Base-by-base conservation (phyloP, 164 flowering plant species). In the Buxus sempervirens region DNA sequence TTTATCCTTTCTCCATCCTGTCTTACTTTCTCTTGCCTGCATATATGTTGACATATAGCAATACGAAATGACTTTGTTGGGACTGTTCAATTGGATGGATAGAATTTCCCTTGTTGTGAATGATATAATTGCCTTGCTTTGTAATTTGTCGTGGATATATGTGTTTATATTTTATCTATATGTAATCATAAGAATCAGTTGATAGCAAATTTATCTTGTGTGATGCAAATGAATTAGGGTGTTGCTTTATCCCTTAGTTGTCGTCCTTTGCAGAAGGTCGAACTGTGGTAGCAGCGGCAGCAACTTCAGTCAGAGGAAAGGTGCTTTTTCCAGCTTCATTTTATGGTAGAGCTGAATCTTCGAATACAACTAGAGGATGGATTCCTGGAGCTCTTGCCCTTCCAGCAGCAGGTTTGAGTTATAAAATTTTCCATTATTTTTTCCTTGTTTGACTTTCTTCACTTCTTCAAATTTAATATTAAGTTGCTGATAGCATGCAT, bases 351-450 rank as follows among this genome's bases (percentile, higher is more conserved):
- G 69, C 76, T 15, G 77, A 74, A 60, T 83, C 88, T 15, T 76
- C 63, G 64, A 85, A 74, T 82, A 80, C 83, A 13, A 73, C 84
- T 26, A 73, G 80, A 28, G 79, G 76, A 62, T 96, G 97, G 97
- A 54, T 88, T 70, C 78, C 96, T 61, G 86, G 89, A 65, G 82
- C 78, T 21, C 80, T 92, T 66, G 90, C 87, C 25, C 80, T 92
- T 70, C 94, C 99, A 60, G 90, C 87, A 0, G 97, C 96, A 89
- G 98, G 99, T 95, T 76, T 66, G 65, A 45, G 58, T 27, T 60
- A 58, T 13, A 32, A 32, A 45, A 36, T 25, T 53, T 51, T 42
- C 12, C 41, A 54, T 27, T 67, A 51, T 22, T 65, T 22, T 65
- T 21, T 20, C 48, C 13, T 63, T 10, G n/a, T 22, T 25, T 20